Conservation (phyloP, 805 yeast genomes). For the Myxozyma monticola region DNA sequence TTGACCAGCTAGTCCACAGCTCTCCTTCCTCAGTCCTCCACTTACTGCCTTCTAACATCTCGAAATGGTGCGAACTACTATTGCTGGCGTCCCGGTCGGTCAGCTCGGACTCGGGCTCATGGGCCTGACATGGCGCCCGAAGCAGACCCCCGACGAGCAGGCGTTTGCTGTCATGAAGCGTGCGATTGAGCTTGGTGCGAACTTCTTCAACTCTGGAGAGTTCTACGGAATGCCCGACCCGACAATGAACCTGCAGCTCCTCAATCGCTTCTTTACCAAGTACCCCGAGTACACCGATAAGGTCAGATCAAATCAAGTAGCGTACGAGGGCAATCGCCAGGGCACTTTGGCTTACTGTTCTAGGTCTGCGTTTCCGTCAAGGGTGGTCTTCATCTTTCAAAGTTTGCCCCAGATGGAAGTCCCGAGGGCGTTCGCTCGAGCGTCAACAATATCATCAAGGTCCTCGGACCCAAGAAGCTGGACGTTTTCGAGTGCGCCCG, state of each 20-base stretch:
- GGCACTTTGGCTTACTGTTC: background rate
- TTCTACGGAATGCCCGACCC: conserved; percentile 47
- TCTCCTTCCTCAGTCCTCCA: too few species aligned
- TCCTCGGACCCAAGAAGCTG: conserved; percentile 42
- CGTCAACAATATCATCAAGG: conserved; percentile 30
- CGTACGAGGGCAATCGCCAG: conserved; percentile 28
- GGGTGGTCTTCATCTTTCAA: conserved; percentile 50
- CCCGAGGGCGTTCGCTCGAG: conserved; percentile 22
- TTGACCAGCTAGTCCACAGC: too few species aligned
- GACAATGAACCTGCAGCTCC: conserved; percentile 55
- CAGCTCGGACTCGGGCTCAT: conserved; percentile 71
- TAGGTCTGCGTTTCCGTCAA: conserved; percentile 50
- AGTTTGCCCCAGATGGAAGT: conserved; percentile 43
- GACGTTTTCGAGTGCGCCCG: conserved; percentile 76
- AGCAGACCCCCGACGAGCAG: conserved; percentile 43
- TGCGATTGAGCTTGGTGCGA: conserved; percentile 51
- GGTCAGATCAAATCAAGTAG: too few species aligned
- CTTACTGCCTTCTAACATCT: too few species aligned
- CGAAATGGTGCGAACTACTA: too few species aligned
- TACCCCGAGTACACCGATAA: conserved; percentile 49
- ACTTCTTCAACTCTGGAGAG: conserved; percentile 65
- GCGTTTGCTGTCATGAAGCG: conserved; percentile 54
- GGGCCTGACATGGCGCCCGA: conserved; percentile 71
- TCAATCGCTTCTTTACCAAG: conserved; percentile 53
- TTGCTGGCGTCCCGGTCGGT: conserved; percentile 28